These are phyloP conservation scores for Lichenothelia convexa DNA, from an alignment of 495 filamentous ascomycete species.

Conservation along the genomic window DNA sequence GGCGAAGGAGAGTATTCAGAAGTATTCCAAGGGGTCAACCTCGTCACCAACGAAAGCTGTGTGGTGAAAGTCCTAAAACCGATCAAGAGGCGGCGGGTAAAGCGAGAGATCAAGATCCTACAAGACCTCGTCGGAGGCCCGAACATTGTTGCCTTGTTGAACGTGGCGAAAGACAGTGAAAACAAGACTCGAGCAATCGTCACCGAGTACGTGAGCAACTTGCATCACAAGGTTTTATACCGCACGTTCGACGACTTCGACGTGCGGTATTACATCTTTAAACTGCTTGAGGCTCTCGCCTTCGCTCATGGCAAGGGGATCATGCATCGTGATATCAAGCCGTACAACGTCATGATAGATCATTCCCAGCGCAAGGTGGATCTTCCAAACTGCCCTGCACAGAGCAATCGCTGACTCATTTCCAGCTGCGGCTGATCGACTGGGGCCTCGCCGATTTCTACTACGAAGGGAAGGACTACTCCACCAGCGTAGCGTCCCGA, in stretches of 20 bases:
- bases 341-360: constrained; percentile 99
- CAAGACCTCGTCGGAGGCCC: constrained; percentile 94
- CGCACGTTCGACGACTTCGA: constrained; percentile 94
- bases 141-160: constrained; percentile 86
- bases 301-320: constrained; percentile 99
- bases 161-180: constrained; percentile 90
- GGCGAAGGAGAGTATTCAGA: constrained; percentile 97
- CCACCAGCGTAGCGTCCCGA: constrained; percentile 84
- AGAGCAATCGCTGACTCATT: too few relatives aligned
- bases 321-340: constrained; percentile 98
- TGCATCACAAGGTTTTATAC: constrained; percentile 91
- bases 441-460: constrained; percentile 99
- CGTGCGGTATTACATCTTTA: constrained; percentile 91
- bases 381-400: too few relatives aligned
- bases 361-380: constrained; percentile 89
- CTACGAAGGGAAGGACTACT: constrained; percentile 95
- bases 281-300: constrained; percentile 79
- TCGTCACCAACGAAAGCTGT: constrained; percentile 99
- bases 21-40: constrained; percentile 97
- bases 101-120: constrained; percentile 99
- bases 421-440: constrained; percentile 82
- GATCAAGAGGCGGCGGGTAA: constrained; percentile 99
- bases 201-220: constrained; percentile 98
- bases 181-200: constrained; percentile 96
- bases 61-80: constrained; percentile 99